Conservation (phyloP, 1,139 yeast species). For the Williopsis jadinii region DNA sequence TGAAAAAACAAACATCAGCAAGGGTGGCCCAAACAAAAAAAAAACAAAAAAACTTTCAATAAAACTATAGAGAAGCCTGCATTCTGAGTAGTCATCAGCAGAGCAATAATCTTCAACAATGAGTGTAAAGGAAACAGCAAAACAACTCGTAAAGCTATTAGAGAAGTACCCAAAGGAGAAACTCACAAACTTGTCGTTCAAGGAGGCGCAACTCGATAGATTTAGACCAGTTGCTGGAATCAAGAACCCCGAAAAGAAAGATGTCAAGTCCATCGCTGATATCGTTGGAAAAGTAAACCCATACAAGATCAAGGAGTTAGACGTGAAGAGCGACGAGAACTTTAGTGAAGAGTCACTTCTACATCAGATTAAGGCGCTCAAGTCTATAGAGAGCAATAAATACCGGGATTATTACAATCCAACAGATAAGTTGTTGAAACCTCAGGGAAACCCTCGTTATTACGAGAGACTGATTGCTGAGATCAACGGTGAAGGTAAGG, state of each 20-base stretch:
- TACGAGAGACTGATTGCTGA: constrained; percentile 66
- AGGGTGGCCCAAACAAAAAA: neutral
- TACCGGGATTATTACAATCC: constrained; percentile 57
- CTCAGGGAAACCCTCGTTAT: constrained; percentile 79
- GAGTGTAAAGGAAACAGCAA: constrained; percentile 30
- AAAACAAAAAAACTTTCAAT: neutral
- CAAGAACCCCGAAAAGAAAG: constrained; percentile 12
- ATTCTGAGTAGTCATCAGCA: neutral
- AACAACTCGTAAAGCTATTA: constrained; percentile 33
- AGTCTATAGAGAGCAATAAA: constrained; percentile 53
- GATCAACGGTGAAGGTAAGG: constrained; percentile 67
- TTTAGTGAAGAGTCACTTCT: constrained; percentile 45
- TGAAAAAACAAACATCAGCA: neutral
- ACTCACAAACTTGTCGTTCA: constrained; percentile 60
- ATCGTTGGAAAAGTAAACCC: constrained; percentile 22
- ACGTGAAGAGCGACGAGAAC: constrained; percentile 29
- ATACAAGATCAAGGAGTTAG: constrained; percentile 28
- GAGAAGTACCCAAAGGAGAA: constrained; percentile 55
- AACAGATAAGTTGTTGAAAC: constrained; percentile 60
- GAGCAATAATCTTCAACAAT: neutral
- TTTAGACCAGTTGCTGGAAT: constrained; percentile 41
- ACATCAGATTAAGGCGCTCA: constrained; percentile 53
- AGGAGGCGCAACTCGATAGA: constrained; percentile 56
- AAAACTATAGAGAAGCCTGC: neutral
- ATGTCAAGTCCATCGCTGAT: constrained; percentile 15